These are phyloP conservation scores for Domatiomyces globalis DNA, from an alignment of 2,329 filamentous ascomycete genomes.

Conservation along the genomic window DNA sequence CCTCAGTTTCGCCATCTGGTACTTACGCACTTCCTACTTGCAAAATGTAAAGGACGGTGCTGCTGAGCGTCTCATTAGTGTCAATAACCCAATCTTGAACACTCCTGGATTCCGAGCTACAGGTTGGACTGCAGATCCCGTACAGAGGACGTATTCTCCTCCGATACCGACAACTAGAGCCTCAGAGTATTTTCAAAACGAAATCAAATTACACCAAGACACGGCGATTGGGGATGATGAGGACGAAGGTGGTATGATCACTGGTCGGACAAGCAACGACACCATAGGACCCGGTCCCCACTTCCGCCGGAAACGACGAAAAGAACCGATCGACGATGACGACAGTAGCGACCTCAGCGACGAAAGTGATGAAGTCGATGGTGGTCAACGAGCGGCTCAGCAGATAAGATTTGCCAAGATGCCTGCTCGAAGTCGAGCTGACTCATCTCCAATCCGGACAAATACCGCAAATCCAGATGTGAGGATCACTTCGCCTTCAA, in stretches of 20 bases:
- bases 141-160: constrained; percentile 51
- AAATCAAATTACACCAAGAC: constrained; percentile 27
- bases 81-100: constrained; percentile 49
- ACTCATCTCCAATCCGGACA: constrained; percentile 67
- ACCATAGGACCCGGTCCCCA: constrained; percentile 39
- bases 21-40: constrained; percentile 50
- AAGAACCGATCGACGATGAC: constrained; percentile 47
- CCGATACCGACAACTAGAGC: constrained; percentile 51
- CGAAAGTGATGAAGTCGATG: constrained; percentile 47
- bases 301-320: constrained; percentile 37
- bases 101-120: constrained; percentile 51
- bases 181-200: constrained; percentile 46
- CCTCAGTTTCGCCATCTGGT: constrained; percentile 49
- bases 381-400: constrained; percentile 49
- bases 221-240: constrained; percentile 38
- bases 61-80: constrained; percentile 50
- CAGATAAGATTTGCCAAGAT: constrained; percentile 95
- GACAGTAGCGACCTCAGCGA: constrained; percentile 54
- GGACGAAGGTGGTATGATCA: constrained; percentile 50
- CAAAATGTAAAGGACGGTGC: constrained; percentile 51
- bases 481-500: constrained; percentile 43
- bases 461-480: constrained; percentile 35
- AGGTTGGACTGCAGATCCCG: constrained; percentile 43
- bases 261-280: constrained; percentile 42
- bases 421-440: constrained; percentile 72